Conservation (phyloP, 2,329 filamentous ascomycete species). For the Orbilia blumenaviensis region DNA sequence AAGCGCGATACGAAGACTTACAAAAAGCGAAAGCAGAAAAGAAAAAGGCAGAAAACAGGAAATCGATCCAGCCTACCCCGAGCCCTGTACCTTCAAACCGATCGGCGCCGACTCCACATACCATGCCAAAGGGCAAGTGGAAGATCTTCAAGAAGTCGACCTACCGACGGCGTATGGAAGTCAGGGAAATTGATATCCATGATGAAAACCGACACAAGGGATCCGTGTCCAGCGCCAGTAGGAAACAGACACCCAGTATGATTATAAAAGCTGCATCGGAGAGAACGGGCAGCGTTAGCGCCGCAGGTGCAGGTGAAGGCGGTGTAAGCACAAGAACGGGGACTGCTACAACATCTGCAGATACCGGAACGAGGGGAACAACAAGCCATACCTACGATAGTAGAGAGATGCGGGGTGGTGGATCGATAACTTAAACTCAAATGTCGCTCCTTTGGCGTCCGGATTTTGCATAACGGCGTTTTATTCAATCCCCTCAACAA, state of each 20-base stretch:
- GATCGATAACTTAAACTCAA: slow-evolving; percentile 16
- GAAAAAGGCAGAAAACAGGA: slow-evolving; percentile 21
- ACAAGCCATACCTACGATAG: slow-evolving; percentile 40
- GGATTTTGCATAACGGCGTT: slow-evolving; percentile 39
- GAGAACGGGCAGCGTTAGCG: slow-evolving; percentile 4
- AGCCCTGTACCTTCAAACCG: background rate
- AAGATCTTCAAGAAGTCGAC: slow-evolving; percentile 52
- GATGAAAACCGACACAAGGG: slow-evolving; percentile 40
- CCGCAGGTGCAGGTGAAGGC: slow-evolving; percentile 5
- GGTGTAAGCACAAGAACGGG: slow-evolving; percentile 18
- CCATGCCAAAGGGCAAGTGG: slow-evolving; percentile 24
- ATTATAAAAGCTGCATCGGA: background rate
- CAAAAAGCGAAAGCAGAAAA: slow-evolving; percentile 26
- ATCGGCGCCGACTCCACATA: slow-evolving; percentile 9
- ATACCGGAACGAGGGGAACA: slow-evolving; percentile 16
- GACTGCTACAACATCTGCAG: slow-evolving; percentile 21
- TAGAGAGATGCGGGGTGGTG: slow-evolving; percentile 35
- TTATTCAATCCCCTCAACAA: background rate
- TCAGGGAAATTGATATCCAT: slow-evolving; percentile 51
- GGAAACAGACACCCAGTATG: slow-evolving; percentile 26
- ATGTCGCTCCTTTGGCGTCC: slow-evolving; percentile 10
- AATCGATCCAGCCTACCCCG: slow-evolving; percentile 22
- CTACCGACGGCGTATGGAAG: slow-evolving; percentile 41
- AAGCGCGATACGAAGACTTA: slow-evolving; percentile 25
- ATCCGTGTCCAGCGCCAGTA: background rate